A percentile compares a stretch with the other conserved stretches of the same genome.
These are phyloP conservation scores for Rhizophlyctis rosea DNA, from an alignment of 192 early-diverging fungal species.

Conservation along the genomic window DNA sequence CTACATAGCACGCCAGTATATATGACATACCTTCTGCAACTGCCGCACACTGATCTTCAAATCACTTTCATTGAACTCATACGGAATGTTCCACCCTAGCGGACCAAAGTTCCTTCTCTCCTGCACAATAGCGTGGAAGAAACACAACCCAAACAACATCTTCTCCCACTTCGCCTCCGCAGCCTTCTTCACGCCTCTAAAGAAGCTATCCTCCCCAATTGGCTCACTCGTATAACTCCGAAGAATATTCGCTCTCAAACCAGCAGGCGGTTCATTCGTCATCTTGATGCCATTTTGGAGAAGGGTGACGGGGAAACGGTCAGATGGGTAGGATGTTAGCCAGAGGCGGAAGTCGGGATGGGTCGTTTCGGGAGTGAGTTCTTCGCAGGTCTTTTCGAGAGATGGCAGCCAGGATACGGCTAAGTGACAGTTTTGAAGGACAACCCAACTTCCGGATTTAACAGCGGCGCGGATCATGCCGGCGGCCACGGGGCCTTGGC, in stretches of 20 bases:
- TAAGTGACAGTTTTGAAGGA: slow-evolving; percentile 62
- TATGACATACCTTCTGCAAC: slow-evolving; percentile 50
- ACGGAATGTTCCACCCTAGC: slow-evolving; percentile 64
- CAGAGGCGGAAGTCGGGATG: slow-evolving; percentile 55
- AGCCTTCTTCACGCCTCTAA: slow-evolving; percentile 45
- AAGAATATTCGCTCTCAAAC: slow-evolving; percentile 52
- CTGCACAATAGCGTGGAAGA: slow-evolving; percentile 61
- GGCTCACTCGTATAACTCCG: slow-evolving; percentile 54
- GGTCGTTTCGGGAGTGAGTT: slow-evolving; percentile 52
- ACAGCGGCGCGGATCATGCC: slow-evolving; percentile 50
- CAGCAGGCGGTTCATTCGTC: slow-evolving; percentile 63
- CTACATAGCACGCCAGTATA: not conserved
- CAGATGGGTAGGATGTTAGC: slow-evolving; percentile 60
- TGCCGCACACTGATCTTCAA: slow-evolving; percentile 54
- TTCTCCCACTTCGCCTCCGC: slow-evolving; percentile 52
- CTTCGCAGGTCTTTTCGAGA: slow-evolving; percentile 63
- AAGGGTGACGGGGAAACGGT: slow-evolving; percentile 59
- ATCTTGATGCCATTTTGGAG: slow-evolving; percentile 63
- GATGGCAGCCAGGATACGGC: slow-evolving; percentile 57
- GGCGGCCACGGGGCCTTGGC: slow-evolving; percentile 59
- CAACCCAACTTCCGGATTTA: slow-evolving; percentile 55
- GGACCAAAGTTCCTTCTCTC: slow-evolving; percentile 64
- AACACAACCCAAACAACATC: slow-evolving; percentile 56
- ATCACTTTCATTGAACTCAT: slow-evolving; percentile 65
- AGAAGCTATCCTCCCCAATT: slow-evolving; percentile 54